Evolutionary conservation across 139 green algal species (phyloP), one percentile per base, ranked within the genome.

Genomic region (Bryopsis sp.): DNA sequence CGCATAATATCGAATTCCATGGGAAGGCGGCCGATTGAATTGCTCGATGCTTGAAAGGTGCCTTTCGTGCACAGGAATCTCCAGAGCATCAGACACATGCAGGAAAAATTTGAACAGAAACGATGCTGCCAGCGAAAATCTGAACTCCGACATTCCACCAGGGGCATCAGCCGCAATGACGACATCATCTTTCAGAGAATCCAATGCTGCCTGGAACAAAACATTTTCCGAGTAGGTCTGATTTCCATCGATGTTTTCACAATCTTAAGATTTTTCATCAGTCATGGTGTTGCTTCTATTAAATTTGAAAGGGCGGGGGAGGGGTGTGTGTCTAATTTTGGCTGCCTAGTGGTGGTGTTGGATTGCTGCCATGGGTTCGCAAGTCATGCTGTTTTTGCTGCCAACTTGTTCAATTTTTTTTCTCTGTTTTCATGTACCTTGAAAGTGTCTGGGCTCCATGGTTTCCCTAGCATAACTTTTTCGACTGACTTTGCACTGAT

Each of bases 71-170:
- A 28, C 15, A 39, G 75, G 39, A 34, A 37, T 26, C 70, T 83
- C 78, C 26, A 83, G 74, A 60, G 29, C 24, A 31, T 68, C 11
- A 29, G 78, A 64, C 1, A 70, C 46, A 34, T 68, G 48, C 32
- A 95, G 74, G n/a, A 92, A 88, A 74, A 95, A 95, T 72, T 95
- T 94, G 89, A 94, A 96, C 57, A 98, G 67, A 80, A 98, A 98
- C 47, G 85, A 90, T 7, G 85, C 75, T 1, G 82, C 78, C 63
- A 98, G 82, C 15, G 88, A 89, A 31, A 79, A 77, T 2, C 93
- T 79, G 84, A 89, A 98, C 78, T 97, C 89, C 22, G 84, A 79
- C 82, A 93, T 94, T 50, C 93, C 93, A 62, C 92, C 92, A 19
- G 93, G 92, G 0, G 89, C 89, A 34, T 82, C 78, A 47, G 83